Conservation (phyloP, 2,329 filamentous ascomycete genomes). For the Sarocladium strictum region DNA sequence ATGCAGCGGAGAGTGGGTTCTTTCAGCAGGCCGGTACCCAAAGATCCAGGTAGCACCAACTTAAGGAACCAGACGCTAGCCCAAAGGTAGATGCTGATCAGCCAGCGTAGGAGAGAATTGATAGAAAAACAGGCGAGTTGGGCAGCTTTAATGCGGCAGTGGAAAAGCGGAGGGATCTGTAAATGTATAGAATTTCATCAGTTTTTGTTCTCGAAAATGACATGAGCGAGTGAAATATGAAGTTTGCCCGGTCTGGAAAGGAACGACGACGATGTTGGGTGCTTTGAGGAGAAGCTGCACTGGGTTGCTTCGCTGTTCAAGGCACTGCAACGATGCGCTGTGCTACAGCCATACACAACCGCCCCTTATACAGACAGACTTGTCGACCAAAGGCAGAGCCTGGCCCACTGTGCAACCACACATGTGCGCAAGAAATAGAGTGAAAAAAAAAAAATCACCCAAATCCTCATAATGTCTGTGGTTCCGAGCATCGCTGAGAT, state of each 20-base stretch:
- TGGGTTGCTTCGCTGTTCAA: too few species aligned
- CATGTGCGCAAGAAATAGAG: too few species aligned
- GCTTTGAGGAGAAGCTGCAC: too few species aligned
- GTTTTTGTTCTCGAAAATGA: background rate
- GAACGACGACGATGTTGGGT: too few species aligned
- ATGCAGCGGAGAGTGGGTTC: background rate
- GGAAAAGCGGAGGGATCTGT: background rate
- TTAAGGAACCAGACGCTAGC: background rate
- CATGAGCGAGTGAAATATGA: background rate
- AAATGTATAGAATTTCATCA: background rate
- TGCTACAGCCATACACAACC: too few species aligned
- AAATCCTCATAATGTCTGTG: too few species aligned
- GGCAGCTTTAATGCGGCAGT: background rate
- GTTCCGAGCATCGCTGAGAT: too few species aligned
- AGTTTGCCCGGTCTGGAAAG: background rate
- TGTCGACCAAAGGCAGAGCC: too few species aligned
- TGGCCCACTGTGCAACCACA: too few species aligned
- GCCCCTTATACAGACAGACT: too few species aligned
- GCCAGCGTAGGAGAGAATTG: background rate
- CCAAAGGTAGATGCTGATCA: background rate
- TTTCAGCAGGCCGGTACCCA: background rate
- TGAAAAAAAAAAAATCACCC: too few species aligned
- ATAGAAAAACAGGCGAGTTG: background rate
- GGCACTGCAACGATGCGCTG: too few species aligned
- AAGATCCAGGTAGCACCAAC: background rate